Evolutionary conservation across 768 basidiomycete species (phyloP), one percentile per base, ranked within the genome.

Genomic region (Termitomyces sp.): DNA sequence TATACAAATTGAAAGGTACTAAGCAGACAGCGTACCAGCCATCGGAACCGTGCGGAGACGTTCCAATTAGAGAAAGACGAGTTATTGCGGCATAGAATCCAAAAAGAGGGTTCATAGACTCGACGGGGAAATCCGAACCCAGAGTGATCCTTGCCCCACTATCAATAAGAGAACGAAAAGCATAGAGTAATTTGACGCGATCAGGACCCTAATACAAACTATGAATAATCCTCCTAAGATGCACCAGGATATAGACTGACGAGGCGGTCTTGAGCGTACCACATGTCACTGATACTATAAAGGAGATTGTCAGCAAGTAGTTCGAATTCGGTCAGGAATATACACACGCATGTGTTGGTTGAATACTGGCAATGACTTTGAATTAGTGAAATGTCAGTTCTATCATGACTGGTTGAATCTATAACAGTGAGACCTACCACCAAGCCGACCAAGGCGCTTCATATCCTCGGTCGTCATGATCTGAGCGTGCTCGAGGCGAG

Each of bases 101-200:
- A 55, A 81, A 75, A 39, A 97, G 77, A 13, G 94, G 94, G 66
- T 94, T 91, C 70, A 93, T 79, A 37, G 81, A 79, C 66, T 95
- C 95, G 33, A 98, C 92, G 0, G 94, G 94, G 61, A 90, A 91
- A 72, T 96, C 94, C 4, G 91, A 92, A 15, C 95, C 94, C 24
- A 96, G 71, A 2, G 89, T 83, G 55, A 94, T 84, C 56, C 81
- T 73, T 55, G 84, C 84, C 49, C 85, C 84, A 56, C 78, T 80
- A 64, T 86, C 79, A 34, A 88, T 66, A 29, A 90, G 75, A 45
- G 86, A 82, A 20, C 86, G 84, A 80, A 95, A 97, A 0, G 94
- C 92, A 65, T 97, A 97, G 4, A 95, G 79, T 9, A 82, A 80
- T 66, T 90, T 90, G 49, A 96, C 84, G 45, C 95, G 83, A 62